Evolutionary conservation across 2,329 filamentous ascomycete species (phyloP).

Genomic region (Elsinoe batatas): DNA sequence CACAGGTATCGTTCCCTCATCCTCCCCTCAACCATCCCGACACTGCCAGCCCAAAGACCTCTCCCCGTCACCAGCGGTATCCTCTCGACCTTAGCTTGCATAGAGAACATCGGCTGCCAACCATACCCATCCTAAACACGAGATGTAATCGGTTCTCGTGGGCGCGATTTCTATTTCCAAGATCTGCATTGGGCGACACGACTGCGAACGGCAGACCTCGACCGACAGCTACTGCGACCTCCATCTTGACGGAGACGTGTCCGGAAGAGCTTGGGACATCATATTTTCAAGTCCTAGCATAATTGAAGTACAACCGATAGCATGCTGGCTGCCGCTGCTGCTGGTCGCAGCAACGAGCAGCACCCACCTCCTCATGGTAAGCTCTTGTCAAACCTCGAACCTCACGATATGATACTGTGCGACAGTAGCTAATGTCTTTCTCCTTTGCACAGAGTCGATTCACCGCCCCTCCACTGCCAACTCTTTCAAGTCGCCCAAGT

Average conservation of each 20-base stretch:
- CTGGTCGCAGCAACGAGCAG: slow-evolving; percentile 20
- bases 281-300: not conserved
- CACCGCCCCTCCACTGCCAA: not conserved
- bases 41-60: not conserved
- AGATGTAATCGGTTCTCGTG: not conserved
- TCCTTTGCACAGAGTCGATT: slow-evolving; percentile 6
- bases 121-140: not conserved
- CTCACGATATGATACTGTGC: not conserved
- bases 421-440: not conserved
- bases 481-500: slow-evolving; percentile 11
- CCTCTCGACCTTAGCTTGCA: no score
- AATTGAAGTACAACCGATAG: not conserved
- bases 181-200: not conserved
- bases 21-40: not conserved
- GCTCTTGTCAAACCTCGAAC: not conserved
- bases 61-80: no score
- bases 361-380: slow-evolving; percentile 10
- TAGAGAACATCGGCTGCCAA: not conserved
- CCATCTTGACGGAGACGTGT: no score
- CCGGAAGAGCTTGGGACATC: no score
- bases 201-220: not conserved
- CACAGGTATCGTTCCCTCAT: not conserved
- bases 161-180: not conserved
- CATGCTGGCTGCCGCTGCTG: slow-evolving; percentile 21
- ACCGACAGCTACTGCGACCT: not conserved